Percentiles rank a stretch among this genome's conserved stretches.
Evolutionary conservation across 495 filamentous ascomycete genomes (phyloP).

Genomic region (Neurospora discreta): DNA sequence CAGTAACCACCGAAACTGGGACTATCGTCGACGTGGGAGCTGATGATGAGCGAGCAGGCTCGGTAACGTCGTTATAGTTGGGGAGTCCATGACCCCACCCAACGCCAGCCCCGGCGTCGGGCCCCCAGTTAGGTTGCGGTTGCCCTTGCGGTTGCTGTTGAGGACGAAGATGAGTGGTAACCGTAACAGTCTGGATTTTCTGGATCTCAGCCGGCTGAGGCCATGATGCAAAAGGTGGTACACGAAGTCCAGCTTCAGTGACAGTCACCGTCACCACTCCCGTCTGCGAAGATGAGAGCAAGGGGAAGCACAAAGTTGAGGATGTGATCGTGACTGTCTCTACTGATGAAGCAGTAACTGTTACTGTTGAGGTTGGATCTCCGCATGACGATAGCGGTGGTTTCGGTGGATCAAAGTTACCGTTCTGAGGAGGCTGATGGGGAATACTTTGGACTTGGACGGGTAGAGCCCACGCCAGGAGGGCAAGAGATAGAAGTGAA

Average conservation of each 20-base stretch:
- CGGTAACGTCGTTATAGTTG: not conserved
- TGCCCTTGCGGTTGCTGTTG: not conserved
- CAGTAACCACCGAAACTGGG: not conserved
- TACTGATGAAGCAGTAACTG: not conserved
- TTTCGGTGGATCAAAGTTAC: not conserved
- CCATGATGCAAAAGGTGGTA: not conserved
- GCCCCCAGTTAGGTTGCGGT: not conserved
- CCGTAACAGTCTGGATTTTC: not conserved
- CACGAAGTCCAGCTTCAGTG: not conserved
- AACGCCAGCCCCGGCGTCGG: not conserved
- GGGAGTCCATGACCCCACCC: not conserved
- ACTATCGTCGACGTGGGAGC: not conserved
- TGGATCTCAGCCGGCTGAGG: not conserved
- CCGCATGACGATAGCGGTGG: not conserved
- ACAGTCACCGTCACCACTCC: not conserved
- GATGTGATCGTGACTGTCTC: not conserved
- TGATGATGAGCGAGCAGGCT: not conserved
- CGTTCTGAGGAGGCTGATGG: not conserved
- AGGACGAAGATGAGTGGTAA: not conserved
- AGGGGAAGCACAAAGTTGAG: not conserved
- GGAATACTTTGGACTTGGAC: not conserved
- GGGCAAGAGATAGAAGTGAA: not conserved
- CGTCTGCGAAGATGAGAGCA: not conserved
- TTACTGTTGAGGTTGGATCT: conserved; percentile 2
- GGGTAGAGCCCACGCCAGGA: not conserved